Percentiles rank a stretch among this genome's conserved stretches.
Conservation (phyloP, 768 basidiomycete genomes). For the Phaeolepiota aurea region DNA sequence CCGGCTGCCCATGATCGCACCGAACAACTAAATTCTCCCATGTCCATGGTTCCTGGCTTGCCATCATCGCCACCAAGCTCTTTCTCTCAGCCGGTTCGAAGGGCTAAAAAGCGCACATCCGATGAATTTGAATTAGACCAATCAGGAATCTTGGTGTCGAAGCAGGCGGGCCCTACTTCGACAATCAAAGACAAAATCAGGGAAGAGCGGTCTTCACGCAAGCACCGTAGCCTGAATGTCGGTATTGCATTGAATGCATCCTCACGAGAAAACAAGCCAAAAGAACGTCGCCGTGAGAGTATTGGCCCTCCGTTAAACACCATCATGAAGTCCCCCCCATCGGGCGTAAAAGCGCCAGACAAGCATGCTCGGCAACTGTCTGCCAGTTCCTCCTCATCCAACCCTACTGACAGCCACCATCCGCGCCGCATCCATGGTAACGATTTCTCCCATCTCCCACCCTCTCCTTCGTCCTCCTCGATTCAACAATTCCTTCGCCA, state of each 20-base stretch:
- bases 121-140: slow-evolving; percentile 81
- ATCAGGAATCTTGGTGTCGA: slow-evolving; percentile 49
- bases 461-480: slow-evolving; percentile 85
- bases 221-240: slow-evolving; percentile 66
- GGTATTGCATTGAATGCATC: slow-evolving; percentile 29
- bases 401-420: slow-evolving; percentile 36
- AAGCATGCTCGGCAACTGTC: slow-evolving; percentile 62
- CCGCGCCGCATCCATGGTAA: slow-evolving; percentile 58
- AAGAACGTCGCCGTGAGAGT: slow-evolving; percentile 52
- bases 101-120: slow-evolving; percentile 67
- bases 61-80: slow-evolving; percentile 55
- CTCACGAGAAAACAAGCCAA: slow-evolving; percentile 34
- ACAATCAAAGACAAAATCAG: slow-evolving; percentile 34
- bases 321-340: slow-evolving; percentile 21
- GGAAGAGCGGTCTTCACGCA: slow-evolving; percentile 51
- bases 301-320: slow-evolving; percentile 31
- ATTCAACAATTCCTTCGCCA: slow-evolving; percentile 78
- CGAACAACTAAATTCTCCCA: neutral
- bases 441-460: slow-evolving; percentile 86
- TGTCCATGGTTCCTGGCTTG: neutral
- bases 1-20: slow-evolving; percentile 12
- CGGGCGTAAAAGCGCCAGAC: slow-evolving; percentile 22
- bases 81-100: slow-evolving; percentile 44
- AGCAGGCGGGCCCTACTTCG: slow-evolving; percentile 25
- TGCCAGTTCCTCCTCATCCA: slow-evolving; percentile 59